A percentile compares a stretch with the other conserved stretches of the same genome.
Conservation (phyloP, 2,329 filamentous ascomycete genomes). For the Falciphora oryzae region DNA sequence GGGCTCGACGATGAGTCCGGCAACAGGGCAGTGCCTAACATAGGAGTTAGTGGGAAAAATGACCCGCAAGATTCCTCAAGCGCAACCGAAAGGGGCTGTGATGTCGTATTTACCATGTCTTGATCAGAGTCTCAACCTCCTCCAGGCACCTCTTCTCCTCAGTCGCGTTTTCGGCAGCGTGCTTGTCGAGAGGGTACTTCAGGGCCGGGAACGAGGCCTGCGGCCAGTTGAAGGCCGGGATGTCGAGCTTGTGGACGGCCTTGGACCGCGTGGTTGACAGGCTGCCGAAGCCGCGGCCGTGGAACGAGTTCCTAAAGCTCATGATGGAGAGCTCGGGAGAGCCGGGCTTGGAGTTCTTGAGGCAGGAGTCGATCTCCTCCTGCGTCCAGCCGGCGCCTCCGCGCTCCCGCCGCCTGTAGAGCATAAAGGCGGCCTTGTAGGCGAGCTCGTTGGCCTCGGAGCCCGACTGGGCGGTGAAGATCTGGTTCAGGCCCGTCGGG, state of each 20-base stretch:
- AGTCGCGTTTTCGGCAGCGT: conserved; percentile 61
- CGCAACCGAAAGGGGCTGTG: neutral
- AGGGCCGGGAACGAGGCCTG: conserved; percentile 73
- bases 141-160: conserved; percentile 69
- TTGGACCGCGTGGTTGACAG: conserved; percentile 77
- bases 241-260: conserved; percentile 80
- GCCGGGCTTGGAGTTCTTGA: conserved; percentile 68
- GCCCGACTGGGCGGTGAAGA: conserved; percentile 74
- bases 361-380: conserved; percentile 61
- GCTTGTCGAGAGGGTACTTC: conserved; percentile 70
- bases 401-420: conserved; percentile 65
- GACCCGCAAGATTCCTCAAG: conserved; percentile 42
- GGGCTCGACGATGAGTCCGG: conserved; percentile 71
- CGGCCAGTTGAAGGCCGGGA: conserved; percentile 84
- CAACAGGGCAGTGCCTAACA: conserved; percentile 57
- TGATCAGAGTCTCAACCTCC: conserved; percentile 67
- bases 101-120: conserved; percentile 33
- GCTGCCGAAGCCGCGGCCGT: conserved; percentile 73
- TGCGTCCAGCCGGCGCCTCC: conserved; percentile 65
- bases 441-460: conserved; percentile 81
- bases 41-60: too few species aligned
- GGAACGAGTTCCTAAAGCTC: conserved; percentile 69
- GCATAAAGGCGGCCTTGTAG: conserved; percentile 86
- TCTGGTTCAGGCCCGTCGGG: conserved; percentile 69
- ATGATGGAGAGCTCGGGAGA: conserved; percentile 71